Evolutionary conservation across 164 flowering plant species (phyloP), one percentile per base, ranked within the genome.

Genomic region (Stephania yunnanensis): DNA sequence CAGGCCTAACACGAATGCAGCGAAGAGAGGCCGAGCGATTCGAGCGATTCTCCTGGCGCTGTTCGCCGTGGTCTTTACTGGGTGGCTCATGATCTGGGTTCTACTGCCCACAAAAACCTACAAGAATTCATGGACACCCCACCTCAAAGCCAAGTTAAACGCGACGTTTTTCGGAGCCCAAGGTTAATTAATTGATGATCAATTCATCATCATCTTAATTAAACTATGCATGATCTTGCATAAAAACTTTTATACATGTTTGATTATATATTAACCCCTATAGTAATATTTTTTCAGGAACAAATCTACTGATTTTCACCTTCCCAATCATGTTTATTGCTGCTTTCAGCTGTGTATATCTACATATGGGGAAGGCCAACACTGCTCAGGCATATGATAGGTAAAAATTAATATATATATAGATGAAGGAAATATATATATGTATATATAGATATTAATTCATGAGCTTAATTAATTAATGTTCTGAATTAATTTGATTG

Each of bases 71-170:
- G 77, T 84, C 63, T 82, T 87, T 80, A 55, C 86, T 29, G 85
- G 88, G 10, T 87, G 86, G 84, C 68, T 87, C 9, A 53, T 87
- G 78, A 10, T 86, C 46, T 87, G 90, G 92, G 70, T 83, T 61
- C 66, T 87, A 83, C 22, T 86, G 74, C 89, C 92, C 6, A 87
- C 89, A 71, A 84, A 84, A 29, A 44, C 68, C 42, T 89, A 85
- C 76, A 84, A 84, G 64, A 10, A 73, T 1, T 22, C n/a, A 30
- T 89, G 88, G 88, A 76, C 82, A 52, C 87, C 85, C 68, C 74
- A 79, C 19, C 80, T 87, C 10, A 63, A 68, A 0, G 69, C 13
- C 64, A 76, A 78, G 75, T 79, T 84, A 63, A 84, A 79, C 50
- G 73, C 89, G 0, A 85, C 88, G 2, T 86, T 84, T 55, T 86